Base-by-base conservation (phyloP, 2,329 filamentous ascomycete genomes). In the Ophiosphaerella narmari region DNA sequence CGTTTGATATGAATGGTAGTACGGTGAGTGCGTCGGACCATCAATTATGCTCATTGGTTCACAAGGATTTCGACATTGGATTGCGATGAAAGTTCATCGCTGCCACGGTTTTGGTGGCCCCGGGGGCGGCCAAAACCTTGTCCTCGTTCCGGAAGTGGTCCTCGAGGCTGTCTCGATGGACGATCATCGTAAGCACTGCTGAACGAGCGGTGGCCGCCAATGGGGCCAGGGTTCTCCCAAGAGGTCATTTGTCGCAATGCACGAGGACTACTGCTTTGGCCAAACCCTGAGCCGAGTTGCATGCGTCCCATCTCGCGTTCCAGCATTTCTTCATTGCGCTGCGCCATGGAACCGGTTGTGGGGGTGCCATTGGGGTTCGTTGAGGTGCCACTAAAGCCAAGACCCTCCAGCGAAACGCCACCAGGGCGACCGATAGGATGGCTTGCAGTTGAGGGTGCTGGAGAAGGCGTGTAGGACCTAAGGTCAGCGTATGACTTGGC, bases 401-500 rank as follows among this genome's bases (percentile, higher is more conserved):
- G 61, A 5, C 62, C 66, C 29, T 71, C 66, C 5, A 71, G 57
- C 13, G 68, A 69, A 33, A 84, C 82, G 54, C 82, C 82, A 57
- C 86, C 82, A 46, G 85, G 81, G 39, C 83, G 77, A 46, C 86
- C 82, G 57, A 85, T 84, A 47, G 90, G 86, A 70, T 95, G 96
- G 78, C 91, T 95, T 5, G 90, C 90, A 14, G 90, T 91, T 11
- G 94, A 96, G 7, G 88, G 87, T 3, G 90, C 93, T 5, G 94
- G 93, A 62, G 93, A 97, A 9, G 93, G 93, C 13, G 92, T 97
- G 76, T 95, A 96, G 1, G 92, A 96, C 58, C 93, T 89, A 57
- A 99, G 78, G 70, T 99, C 94, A 32, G 93, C 94, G 71, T 97
- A 97, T 43, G 93, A 97, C 79, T 97, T 97, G 55, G 93, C 94